These are phyloP conservation scores for Sporobolus alterniflorus DNA, from an alignment of 202 grass and related monocot species.

Conservation along the genomic window DNA sequence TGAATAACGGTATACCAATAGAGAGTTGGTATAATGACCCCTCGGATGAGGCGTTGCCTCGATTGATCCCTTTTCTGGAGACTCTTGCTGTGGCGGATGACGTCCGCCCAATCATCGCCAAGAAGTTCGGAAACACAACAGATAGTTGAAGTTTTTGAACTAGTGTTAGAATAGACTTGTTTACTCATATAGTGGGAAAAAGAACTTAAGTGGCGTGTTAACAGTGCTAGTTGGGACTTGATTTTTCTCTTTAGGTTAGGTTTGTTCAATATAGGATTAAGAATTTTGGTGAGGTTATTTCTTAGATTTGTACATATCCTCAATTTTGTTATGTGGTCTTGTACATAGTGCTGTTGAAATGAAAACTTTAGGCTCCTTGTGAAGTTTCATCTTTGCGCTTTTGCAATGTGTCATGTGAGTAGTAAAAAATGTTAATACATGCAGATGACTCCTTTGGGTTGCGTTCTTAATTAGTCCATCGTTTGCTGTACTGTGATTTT, in stretches of 20 bases:
- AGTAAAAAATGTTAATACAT: background rate
- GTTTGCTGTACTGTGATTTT: background rate
- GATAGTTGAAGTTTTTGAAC: constrained; percentile 32
- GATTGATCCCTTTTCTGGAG: constrained; percentile 79
- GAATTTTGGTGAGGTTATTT: constrained; percentile 47
- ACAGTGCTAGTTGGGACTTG: constrained; percentile 20
- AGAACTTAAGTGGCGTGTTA: constrained; percentile 37
- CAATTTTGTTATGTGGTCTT: constrained; percentile 27
- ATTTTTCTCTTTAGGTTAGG: constrained; percentile 9
- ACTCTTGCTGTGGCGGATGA: constrained; percentile 65
- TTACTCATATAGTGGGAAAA: constrained; percentile 50
- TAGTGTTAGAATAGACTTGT: constrained; percentile 39
- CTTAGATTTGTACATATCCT: constrained; percentile 57
- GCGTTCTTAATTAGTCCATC: background rate
- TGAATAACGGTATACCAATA: constrained; percentile 90
- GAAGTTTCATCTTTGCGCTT: background rate
- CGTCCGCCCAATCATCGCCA: constrained; percentile 75
- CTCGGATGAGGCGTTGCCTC: constrained; percentile 55
- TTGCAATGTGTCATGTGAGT: background rate
- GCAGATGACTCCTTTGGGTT: background rate
- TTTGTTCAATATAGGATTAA: constrained; percentile 43
- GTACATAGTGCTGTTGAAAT: constrained; percentile 53
- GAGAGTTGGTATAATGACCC: constrained; percentile 81
- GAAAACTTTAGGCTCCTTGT: constrained; percentile 16
- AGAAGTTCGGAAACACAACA: constrained; percentile 65